phyloP scores from a whole-genome alignment of 2,329 filamentous ascomycete genomes.

The Pyrenophora graminea region DNA sequence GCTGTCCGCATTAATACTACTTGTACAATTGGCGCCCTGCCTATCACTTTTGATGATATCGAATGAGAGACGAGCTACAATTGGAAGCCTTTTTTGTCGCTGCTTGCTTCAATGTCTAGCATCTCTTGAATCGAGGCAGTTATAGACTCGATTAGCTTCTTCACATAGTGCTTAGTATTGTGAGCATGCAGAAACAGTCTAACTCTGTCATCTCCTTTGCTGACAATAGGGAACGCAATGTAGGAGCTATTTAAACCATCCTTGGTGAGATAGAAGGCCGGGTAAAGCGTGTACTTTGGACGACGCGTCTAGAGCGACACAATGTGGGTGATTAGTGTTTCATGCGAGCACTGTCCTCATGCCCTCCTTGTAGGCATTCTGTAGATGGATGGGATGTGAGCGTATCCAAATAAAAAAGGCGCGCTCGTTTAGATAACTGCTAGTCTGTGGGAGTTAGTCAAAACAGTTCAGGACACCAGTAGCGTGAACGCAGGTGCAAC shows the following conservation, averaged over 20 bases:
- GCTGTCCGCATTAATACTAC: too few relatives aligned
- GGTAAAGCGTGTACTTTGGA: background rate
- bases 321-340: slow-evolving; percentile 8
- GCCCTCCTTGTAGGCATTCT: slow-evolving; percentile 7
- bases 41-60: background rate
- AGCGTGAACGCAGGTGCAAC: slow-evolving; percentile 43
- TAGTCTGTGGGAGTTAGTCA: background rate
- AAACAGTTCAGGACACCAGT: slow-evolving; percentile 29
- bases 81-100: background rate
- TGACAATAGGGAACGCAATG: slow-evolving; percentile 8
- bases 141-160: slow-evolving; percentile 28
- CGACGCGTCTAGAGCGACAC: slow-evolving; percentile 8
- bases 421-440: background rate
- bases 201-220: slow-evolving; percentile 5
- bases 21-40: background rate
- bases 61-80: background rate
- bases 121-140: slow-evolving; percentile 37
- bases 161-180: slow-evolving; percentile 58
- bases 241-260: slow-evolving; percentile 1
- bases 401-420: background rate
- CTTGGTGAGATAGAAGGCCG: slow-evolving; percentile 37
- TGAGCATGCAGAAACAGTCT: slow-evolving; percentile 8
- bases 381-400: slow-evolving; percentile 3
- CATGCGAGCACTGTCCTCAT: slow-evolving; percentile 7
- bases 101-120: slow-evolving; percentile 16